Conservation (phyloP, 768 basidiomycete species). For the Scleroderma citrinum region DNA sequence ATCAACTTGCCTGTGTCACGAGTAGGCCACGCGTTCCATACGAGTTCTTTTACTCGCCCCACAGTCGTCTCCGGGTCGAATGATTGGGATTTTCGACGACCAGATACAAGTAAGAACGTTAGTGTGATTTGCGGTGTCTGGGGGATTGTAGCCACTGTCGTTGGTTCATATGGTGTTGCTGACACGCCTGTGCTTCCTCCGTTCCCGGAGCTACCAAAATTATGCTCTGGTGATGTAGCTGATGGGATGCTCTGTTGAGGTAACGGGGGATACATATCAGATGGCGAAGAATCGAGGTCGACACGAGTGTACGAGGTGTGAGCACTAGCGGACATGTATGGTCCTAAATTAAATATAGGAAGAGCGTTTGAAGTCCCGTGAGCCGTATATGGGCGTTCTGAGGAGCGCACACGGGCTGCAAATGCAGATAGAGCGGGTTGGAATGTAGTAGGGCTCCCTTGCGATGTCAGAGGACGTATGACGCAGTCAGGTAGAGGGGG, state of each 20-base stretch:
- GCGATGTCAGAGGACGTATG: conserved; percentile 25
- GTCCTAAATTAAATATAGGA: conserved; percentile 7
- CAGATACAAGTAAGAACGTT: conserved; percentile 70
- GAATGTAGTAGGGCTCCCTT: conserved; percentile 15
- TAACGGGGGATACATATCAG: conserved; percentile 17
- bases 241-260: conserved; percentile 18
- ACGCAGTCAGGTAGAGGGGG: conserved; percentile 22
- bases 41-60: conserved; percentile 75
- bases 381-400: conserved; percentile 19
- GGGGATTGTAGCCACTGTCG: conserved; percentile 32
- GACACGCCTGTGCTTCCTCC: conserved; percentile 5
- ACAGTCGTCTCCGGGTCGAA: conserved; percentile 74
- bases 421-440: conserved; percentile 7
- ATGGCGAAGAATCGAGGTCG: conserved; percentile 28
- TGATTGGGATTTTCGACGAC: conserved; percentile 59
- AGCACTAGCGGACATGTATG: conserved; percentile 37
- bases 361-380: conserved; percentile 3
- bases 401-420: neutral
- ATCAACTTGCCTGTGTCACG: conserved; percentile 41
- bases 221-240: conserved; percentile 5
- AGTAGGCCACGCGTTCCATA: conserved; percentile 76
- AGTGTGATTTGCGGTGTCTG: conserved; percentile 59
- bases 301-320: conserved; percentile 52
- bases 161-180: neutral
- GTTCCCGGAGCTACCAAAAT: neutral